Evolutionary conservation across 2,329 filamentous ascomycete genomes (phyloP), one percentile per base, ranked within the genome.

Genomic region (Pseudogymnoascus sp.): DNA sequence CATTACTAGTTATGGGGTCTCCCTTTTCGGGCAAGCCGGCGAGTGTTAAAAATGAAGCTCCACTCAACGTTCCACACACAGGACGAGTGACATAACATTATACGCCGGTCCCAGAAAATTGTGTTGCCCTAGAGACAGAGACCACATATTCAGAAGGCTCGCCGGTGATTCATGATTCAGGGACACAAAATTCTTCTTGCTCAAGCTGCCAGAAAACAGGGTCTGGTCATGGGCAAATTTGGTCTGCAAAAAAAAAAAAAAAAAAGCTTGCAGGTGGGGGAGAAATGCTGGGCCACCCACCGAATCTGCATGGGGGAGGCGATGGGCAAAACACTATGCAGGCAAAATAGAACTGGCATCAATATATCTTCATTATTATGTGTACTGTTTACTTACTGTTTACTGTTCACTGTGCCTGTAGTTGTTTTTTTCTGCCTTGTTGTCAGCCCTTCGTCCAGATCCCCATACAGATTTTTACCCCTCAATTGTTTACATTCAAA

Each of bases 91-190:
- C 26, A 56, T 56, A 56, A 56, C n/a, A 56, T 56, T 56, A 56
- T 56, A 56, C 16, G 28, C 50, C n/a, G 26, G 50, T 33, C n/a
- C 50, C 50, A 56, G 46, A 56, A n/a, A 53, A 56, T 19, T 26
- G 4, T 56, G 50, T 56, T 33, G 50, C 50, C 50, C 50, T 56
- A 56, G 50, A 56, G 50, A 56, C 50, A 56, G 50, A 56, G 26
- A 33, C 28, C 28, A 56, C 8, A 56, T 56, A 14, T 56, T 22
- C 28, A 56, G 28, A 56, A n/a, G 50, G 14, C 50, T 56, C 50
- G 16, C 50, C 16, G 50, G n/a, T 14, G 50, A 28, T 56, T 56
- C 50, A 56, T 56, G 50, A 56, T 33, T 56, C 50, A 56, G 11
- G 50, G 50, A 14, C 28, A 56, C 28, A 19, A 19, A 56, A 33